phyloP scores from a whole-genome alignment of 2,329 filamentous ascomycete genomes.

The Stagonosporopsis rhizophila region DNA sequence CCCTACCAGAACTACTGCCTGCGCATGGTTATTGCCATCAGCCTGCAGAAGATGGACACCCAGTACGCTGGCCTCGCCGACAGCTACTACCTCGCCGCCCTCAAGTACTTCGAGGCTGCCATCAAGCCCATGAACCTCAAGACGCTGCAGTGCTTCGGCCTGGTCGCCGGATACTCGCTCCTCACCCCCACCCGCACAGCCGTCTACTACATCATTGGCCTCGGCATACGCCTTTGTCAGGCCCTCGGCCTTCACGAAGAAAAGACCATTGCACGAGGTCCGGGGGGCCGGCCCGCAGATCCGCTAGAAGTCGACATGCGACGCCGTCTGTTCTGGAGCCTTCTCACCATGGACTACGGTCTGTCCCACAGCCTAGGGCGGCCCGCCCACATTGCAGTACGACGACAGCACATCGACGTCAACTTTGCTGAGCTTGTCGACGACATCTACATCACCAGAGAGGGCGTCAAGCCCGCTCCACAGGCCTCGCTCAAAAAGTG shows the following conservation, averaged over 20 bases:
- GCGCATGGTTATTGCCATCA: constrained; percentile 92
- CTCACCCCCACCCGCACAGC: constrained; percentile 90
- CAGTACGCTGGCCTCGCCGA: constrained; percentile 93
- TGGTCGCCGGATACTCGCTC: constrained; percentile 91
- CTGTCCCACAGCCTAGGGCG: constrained; percentile 87
- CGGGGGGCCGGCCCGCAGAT: constrained; percentile 67
- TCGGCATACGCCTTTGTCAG: constrained; percentile 86
- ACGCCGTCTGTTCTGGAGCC: constrained; percentile 84
- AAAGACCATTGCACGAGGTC: constrained; percentile 76
- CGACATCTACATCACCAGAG: constrained; percentile 80
- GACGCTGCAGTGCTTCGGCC: constrained; percentile 85
- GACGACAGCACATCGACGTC: constrained; percentile 83
- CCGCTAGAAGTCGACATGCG: constrained; percentile 87
- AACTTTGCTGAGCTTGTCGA: constrained; percentile 82
- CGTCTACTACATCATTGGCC: constrained; percentile 90
- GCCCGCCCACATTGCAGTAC: constrained; percentile 83
- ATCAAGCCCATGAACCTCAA: constrained; percentile 88
- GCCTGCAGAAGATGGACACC: constrained; percentile 87
- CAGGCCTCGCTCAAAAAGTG: constrained; percentile 82
- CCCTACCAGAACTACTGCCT: constrained; percentile 87
- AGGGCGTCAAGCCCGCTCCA: constrained; percentile 74
- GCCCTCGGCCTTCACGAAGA: constrained; percentile 88
- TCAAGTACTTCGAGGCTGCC: constrained; percentile 82
- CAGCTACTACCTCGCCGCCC: constrained; percentile 90
- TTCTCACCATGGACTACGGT: constrained; percentile 86